These are phyloP conservation scores for Yamadazyma atmosphaerica DNA, from an alignment of 1,139 yeast genomes.

Conservation along the genomic window DNA sequence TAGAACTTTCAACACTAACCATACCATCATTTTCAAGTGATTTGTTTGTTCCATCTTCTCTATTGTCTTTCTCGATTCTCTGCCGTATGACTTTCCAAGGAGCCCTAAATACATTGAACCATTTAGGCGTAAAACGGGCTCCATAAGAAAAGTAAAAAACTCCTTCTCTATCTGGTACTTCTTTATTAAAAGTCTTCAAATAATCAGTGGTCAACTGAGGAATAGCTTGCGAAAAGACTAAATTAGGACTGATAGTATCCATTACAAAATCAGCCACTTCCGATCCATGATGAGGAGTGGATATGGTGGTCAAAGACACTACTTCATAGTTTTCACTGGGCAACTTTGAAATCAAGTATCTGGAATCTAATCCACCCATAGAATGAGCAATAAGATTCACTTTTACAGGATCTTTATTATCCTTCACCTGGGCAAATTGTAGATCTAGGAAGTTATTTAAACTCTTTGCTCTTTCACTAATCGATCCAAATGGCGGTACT, in stretches of 20 bases:
- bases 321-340: slow-evolving; percentile 51
- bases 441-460: slow-evolving; percentile 54
- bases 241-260: slow-evolving; percentile 26
- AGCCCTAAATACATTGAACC: slow-evolving; percentile 60
- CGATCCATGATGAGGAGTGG: slow-evolving; percentile 89
- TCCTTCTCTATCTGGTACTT: slow-evolving; percentile 52
- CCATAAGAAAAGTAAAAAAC: slow-evolving; percentile 85
- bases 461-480: slow-evolving; percentile 64
- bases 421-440: slow-evolving; percentile 26
- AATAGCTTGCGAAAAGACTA: slow-evolving; percentile 41
- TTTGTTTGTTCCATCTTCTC: slow-evolving; percentile 7
- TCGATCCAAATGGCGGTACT: slow-evolving; percentile 82
- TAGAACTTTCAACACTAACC: slow-evolving; percentile 74
- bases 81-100: slow-evolving; percentile 62
- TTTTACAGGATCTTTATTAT: slow-evolving; percentile 37
- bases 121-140: slow-evolving; percentile 63
- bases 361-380: slow-evolving; percentile 89
- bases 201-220: slow-evolving; percentile 61
- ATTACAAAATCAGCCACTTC: slow-evolving; percentile 75
- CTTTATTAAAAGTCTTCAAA: slow-evolving; percentile 53
- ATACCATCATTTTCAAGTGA: slow-evolving; percentile 71
- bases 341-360: slow-evolving; percentile 67
- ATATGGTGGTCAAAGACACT: slow-evolving; percentile 74
- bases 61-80: slow-evolving; percentile 14
- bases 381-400: slow-evolving; percentile 87